These are phyloP conservation scores for Triticum turgidum DNA, from an alignment of 176 grass and related monocot genomes.

Conservation along the genomic window DNA sequence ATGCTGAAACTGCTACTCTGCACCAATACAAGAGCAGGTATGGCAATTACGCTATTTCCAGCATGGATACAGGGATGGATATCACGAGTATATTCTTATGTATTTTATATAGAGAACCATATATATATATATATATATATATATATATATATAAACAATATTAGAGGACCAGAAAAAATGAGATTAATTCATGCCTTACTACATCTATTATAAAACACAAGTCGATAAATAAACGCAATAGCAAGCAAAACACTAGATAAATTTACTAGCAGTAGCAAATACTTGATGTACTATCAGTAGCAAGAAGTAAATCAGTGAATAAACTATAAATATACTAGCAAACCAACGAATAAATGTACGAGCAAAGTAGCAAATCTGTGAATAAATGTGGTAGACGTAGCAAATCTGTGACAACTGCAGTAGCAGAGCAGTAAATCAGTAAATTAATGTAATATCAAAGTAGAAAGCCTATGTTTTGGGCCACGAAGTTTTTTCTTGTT, in stretches of 20 bases:
- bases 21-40: background rate
- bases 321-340: background rate
- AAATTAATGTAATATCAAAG: background rate
- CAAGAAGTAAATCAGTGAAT: slow-evolving; percentile 2
- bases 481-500: background rate
- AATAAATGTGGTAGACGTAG: background rate
- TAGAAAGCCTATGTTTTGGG: background rate
- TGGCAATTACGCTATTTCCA: background rate
- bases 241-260: background rate
- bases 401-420: background rate
- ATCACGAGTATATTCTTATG: background rate
- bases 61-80: background rate
- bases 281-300: background rate
- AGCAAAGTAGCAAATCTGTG: background rate
- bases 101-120: background rate
- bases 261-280: too few species aligned
- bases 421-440: background rate
- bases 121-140: background rate
- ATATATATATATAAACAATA: background rate
- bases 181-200: background rate
- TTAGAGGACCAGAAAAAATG: background rate
- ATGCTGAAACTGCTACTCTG: background rate
- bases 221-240: background rate
- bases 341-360: background rate
- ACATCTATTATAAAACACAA: background rate